phyloP scores from a whole-genome alignment of 2,329 filamentous ascomycete genomes.

The Dothideomycetidae sp. region DNA sequence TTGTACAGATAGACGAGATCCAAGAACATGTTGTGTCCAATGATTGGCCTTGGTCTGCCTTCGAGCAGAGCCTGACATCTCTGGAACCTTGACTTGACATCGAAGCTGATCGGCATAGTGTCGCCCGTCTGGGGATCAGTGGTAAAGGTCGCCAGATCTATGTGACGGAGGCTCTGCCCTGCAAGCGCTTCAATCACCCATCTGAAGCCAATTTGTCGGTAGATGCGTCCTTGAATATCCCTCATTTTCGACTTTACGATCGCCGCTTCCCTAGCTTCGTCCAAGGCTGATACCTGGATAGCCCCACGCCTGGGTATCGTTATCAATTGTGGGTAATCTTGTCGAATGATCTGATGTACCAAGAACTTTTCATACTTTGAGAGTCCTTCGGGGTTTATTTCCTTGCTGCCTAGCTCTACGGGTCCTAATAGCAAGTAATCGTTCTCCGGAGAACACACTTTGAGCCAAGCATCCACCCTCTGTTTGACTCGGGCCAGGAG shows the following conservation, averaged over 20 bases:
- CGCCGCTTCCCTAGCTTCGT: constrained; percentile 31
- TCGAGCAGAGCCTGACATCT: constrained; percentile 30
- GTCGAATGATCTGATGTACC: constrained; percentile 51
- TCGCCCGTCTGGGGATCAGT: constrained; percentile 23
- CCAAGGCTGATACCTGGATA: constrained; percentile 29
- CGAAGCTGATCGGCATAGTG: constrained; percentile 22
- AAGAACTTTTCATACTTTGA: constrained; percentile 50
- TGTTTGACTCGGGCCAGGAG: constrained; percentile 35
- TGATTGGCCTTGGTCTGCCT: constrained; percentile 35
- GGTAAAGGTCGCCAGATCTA: constrained; percentile 26
- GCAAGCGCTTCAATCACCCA: constrained; percentile 37
- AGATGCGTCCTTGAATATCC: constrained; percentile 28
- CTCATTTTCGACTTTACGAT: constrained; percentile 25
- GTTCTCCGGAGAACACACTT: constrained; percentile 16
- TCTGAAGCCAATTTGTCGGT: constrained; percentile 33
- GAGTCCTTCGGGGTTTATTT: constrained; percentile 22
- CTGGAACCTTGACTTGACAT: constrained; percentile 25
- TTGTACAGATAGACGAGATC: constrained; percentile 50
- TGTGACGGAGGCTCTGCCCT: constrained; percentile 22
- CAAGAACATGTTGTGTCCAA: constrained; percentile 52
- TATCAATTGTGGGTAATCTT: constrained; percentile 40
- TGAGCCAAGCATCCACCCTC: constrained; percentile 35
- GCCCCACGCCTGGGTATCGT: constrained; percentile 29
- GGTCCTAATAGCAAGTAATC: constrained; percentile 24
- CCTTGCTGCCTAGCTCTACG: constrained; percentile 11